Conservation (phyloP, 2,329 filamentous ascomycete genomes). For the Corniculantispora saksenae region DNA sequence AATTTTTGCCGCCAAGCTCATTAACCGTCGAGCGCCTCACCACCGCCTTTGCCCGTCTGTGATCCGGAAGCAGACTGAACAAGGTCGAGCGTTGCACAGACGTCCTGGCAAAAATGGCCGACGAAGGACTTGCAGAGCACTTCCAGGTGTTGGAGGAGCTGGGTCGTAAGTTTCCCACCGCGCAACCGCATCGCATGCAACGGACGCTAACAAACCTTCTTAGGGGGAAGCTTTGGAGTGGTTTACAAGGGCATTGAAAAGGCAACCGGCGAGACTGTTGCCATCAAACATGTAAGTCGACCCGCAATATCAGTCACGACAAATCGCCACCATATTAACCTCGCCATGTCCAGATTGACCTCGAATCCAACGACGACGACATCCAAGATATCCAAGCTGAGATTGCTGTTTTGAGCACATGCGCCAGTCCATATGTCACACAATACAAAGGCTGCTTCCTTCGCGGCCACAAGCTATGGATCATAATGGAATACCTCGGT, state of each 20-base stretch:
- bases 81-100: constrained; percentile 5
- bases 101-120: constrained; percentile 48
- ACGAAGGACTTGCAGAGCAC: constrained; percentile 73
- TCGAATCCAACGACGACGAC: constrained; percentile 97
- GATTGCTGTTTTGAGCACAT: constrained; percentile 92
- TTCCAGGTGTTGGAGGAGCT: constrained; percentile 97
- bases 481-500: constrained; percentile 97
- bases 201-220: constrained; percentile 17
- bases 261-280: constrained; percentile 86
- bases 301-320: not conserved
- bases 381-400: constrained; percentile 98
- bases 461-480: constrained; percentile 97
- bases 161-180: constrained; percentile 67
- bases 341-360: constrained; percentile 73
- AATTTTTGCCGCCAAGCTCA: constrained; percentile 15
- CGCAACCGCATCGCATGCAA: not conserved
- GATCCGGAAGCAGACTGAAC: constrained; percentile 4
- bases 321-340: not conserved
- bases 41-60: not conserved
- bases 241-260: constrained; percentile 97
- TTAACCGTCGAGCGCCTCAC: constrained; percentile 14
- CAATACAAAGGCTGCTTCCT: constrained; percentile 96
- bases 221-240: constrained; percentile 54
- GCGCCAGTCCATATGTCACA: constrained; percentile 89
- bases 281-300: constrained; percentile 85